Evolutionary conservation across 179 eudicot genomes (phyloP), one percentile per base, ranked within the genome.

Genomic region (Pouteria campechiana): DNA sequence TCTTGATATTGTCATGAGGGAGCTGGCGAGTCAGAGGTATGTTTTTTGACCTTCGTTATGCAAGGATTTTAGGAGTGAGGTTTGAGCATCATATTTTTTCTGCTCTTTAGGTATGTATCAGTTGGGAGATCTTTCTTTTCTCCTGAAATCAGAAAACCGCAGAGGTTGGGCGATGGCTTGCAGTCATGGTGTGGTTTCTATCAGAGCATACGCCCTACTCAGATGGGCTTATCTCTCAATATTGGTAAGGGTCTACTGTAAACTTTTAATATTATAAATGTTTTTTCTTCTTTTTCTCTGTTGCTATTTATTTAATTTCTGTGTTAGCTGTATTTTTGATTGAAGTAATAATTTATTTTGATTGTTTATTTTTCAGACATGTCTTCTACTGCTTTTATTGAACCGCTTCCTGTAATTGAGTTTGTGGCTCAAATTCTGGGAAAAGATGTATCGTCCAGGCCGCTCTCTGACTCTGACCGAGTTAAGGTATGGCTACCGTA

Each of bases 81-180:
- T 16, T 50, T 50, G 5, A 12, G 10, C 9, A 13, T 1, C 14
- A 38, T 38, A 7, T 4, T 37, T 28, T 52, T 6, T 30, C 1
- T 3, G 2, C 30, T 32, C 27, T 57, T 28, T 65, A 86, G 93
- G 83, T 76, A 74, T 46, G n/a, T 64, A 9, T 60, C 96, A 14
- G 72, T 72, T 48, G 96, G 96, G 50, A 78, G 96, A 57, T 77
- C 83, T 0, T 75, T 75, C 64, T 75, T 75, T 59, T 75, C 83
- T n/a, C 75, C 72, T 32, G 70, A 68, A 52, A 68, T 75, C 34
- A 42, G 78, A 44, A 75, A 41, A 40, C 78, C 83, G 22, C 72
- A 72, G 21, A 46, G 65, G 43, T 78, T 75, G 13, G 83, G 83
- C 41, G 78, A 75, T 25, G 83, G 83, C 17, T 58, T 75, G 37